Evolutionary conservation across 2,329 filamentous ascomycete genomes (phyloP), one percentile per base, ranked within the genome.

Genomic region (Trichoderma guizhouense): DNA sequence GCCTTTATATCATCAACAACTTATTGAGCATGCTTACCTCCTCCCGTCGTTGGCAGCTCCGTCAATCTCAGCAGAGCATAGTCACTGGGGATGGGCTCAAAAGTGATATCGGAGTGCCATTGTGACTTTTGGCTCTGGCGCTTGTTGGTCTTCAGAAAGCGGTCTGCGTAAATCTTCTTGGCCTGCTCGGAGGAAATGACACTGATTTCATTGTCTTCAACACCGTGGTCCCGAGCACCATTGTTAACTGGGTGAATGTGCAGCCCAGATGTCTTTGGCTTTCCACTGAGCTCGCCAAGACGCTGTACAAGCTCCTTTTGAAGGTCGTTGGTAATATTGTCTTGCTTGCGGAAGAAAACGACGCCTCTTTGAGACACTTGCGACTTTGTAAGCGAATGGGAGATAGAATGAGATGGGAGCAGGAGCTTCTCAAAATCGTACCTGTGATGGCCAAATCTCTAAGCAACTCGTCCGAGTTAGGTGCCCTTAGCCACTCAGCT

Each of bases 31-130:
- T 57, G 73, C 77, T 39, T 73, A 79, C 79, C 87, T 26, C 88
- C 85, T 7, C 88, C 88, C 0, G 85, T 88, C 58, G 82, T 81
- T 1, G 89, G 89, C 0, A 91, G 79, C 64, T 87, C 81, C 3
- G 84, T 85, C 1, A 91, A 80, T 34, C 88, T 85, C n/a, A 92
- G 82, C 30, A 85, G 86, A 0, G 89, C 86, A 76, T 90, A 91
- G 76, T 91, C 89, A 1, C 86, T 84, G 0, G 89, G 88, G 0
- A 86, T 82, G 8, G 53, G 58, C 28, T 66, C 55, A 58, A 74
- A 78, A 62, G 65, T 79, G 75, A 91, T 90, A 71, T 91, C 88
- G 84, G 75, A 85, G 76, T 74, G 85, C 85, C 74, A 86, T 74
- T 76, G 83, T n/a, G 47, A 32, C 47, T 71, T 71, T 58, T 71